Conservation (phyloP, 441 rosid genomes). For the Arabidopsis hybrid region DNA sequence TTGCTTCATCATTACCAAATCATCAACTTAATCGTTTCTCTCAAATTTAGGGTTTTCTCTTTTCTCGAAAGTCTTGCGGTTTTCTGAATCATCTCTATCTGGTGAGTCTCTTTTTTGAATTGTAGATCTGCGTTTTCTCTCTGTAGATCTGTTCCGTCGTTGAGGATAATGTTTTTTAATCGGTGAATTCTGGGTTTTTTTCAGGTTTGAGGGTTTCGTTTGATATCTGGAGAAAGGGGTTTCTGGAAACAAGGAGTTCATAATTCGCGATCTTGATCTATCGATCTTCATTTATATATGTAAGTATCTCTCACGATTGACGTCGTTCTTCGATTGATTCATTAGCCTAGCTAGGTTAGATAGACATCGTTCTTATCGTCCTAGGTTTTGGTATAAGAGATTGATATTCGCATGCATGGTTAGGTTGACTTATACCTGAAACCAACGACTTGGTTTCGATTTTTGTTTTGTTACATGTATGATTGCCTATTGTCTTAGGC, state of each 20-base stretch:
- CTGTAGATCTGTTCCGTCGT: conserved; percentile 16
- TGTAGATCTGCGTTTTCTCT: conserved; percentile 3
- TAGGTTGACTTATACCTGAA: not conserved
- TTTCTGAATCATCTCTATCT: conserved; percentile 29
- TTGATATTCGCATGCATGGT: not conserved
- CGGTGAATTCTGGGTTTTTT: not conserved
- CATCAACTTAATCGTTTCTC: conserved; percentile 17
- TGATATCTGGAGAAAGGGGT: conserved; percentile 38
- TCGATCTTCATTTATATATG: conserved; percentile 3
- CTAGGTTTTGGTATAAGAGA: not conserved
- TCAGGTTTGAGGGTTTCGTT: conserved; percentile 44
- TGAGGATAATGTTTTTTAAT: not conserved
- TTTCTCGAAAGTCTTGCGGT: conserved; percentile 7
- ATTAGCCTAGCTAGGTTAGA: not conserved
- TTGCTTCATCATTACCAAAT: conserved; percentile 49
- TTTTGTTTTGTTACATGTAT: too few relatives aligned
- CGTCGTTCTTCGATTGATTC: too few relatives aligned
- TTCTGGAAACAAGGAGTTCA: conserved; percentile 8
- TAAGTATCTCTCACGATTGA: conserved; percentile 23
- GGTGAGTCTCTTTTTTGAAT: conserved; percentile 23
- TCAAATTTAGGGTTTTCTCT: conserved; percentile 34
- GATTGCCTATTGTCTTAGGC: not conserved
- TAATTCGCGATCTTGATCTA: conserved; percentile 4
- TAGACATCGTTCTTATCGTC: too few relatives aligned
- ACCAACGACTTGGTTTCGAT: not conserved